phyloP scores from a whole-genome alignment of 176 grass and related monocot genomes.

The Thalia dealbata region DNA sequence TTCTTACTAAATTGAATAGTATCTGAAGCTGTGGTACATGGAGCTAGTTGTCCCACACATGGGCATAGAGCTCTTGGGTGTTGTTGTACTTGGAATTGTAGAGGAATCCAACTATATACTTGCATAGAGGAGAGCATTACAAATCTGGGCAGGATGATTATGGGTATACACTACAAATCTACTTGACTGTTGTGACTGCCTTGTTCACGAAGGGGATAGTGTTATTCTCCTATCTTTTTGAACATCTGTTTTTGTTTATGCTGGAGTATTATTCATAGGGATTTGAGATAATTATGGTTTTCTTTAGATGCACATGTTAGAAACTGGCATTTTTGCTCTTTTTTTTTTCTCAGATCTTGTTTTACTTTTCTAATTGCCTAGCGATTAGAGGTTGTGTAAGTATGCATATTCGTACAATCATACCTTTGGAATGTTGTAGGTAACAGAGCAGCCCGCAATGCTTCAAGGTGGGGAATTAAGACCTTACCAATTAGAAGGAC shows the following conservation, averaged over 20 bases:
- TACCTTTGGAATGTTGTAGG: constrained; percentile 35
- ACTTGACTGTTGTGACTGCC: background rate
- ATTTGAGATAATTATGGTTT: background rate
- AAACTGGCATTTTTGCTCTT: no score
- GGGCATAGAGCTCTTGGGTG: no score
- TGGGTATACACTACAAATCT: background rate
- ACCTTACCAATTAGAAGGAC: constrained; percentile 88
- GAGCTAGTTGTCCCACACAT: no score
- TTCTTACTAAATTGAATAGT: no score
- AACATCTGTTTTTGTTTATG: no score
- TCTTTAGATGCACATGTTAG: no score
- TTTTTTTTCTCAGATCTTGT: background rate
- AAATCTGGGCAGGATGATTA: background rate
- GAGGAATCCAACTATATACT: no score
- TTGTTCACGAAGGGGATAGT: no score
- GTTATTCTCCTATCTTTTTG: no score
- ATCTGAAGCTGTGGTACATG: no score
- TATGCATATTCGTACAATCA: background rate
- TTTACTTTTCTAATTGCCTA: background rate
- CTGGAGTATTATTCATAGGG: background rate
- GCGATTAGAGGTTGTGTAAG: background rate
- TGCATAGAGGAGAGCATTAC: background rate
- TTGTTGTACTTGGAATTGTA: no score
- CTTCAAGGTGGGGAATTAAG: constrained; percentile 81
- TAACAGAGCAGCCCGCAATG: constrained; percentile 79